Base-by-base conservation (phyloP, 768 basidiomycete species). In the Rhodotorula babjevae region DNA sequence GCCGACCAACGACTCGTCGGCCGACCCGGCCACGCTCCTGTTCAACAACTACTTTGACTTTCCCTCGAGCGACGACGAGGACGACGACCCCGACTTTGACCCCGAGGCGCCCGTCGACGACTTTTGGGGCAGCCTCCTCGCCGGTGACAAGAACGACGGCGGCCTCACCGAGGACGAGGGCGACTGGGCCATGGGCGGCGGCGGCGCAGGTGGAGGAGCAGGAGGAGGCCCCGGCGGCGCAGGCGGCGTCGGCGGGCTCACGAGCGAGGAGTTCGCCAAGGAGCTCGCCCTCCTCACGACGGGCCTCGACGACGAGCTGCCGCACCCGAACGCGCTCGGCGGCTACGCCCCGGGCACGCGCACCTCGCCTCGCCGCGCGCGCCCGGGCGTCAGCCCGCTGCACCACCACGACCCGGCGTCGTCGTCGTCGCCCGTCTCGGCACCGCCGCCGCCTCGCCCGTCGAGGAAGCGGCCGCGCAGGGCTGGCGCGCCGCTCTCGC, bases 21-120 rank as follows among this genome's bases (percentile, higher is more conserved):
- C 7, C n/a, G 71, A 72, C 62, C 71, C 66, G 14, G 49, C 61
- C 1, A 72, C 71, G 3, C 29, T 72, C 9, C 57, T 72, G 29
- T 72, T 72, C 62, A 61, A 68, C 63, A 63, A 72, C 59, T 68
- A 57, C 53, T 68, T 72, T 58, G 63, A 72, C 52, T 72, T 72
- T 36, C 63, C 64, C 42, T 44, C 40, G 19, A 49, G 49, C 27
- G 71, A 72, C 16, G 67, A 67, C 14, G 67, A 67, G 16, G 71
- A 72, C 16, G 67, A 68, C 15, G 67, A 68, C 40, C 44, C 52
- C 21, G 67, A 68, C n/a, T 68, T 68, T 36, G 67, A 68, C 52
- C 67, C 67, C 52, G 33, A n/a, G n/a, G 23, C 44, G 25, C 60
- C 53, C 25, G 27, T 15, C 25, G 27, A 21, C 5, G 49, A 52